Base-by-base conservation (phyloP, 2,329 filamentous ascomycete genomes). In the Fusarium armeniacum region DNA sequence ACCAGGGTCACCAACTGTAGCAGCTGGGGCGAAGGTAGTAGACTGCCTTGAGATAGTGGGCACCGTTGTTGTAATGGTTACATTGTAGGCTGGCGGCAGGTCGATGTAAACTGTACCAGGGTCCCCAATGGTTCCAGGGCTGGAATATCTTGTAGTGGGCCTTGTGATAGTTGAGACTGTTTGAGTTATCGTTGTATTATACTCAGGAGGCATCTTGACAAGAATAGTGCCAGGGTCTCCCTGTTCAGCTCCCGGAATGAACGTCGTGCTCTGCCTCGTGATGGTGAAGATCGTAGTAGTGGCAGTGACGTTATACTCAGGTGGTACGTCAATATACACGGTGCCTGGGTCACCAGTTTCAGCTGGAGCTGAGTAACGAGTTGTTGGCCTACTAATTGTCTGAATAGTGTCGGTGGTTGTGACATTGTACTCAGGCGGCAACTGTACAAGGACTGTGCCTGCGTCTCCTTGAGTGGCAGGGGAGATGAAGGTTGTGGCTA, bases 391-490 rank as follows among this genome's bases (percentile, higher is more conserved):
- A 11, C 55, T 67, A 12, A 67, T 49, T 15, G 55, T 52, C 24
- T 55, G 40, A 11, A 65, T 11, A 4, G 44, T 65, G 15, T 55
- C 28, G 2, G 63, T 66, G 18, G 46, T 55, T 7, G 63, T 65
- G n/a, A 66, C 45, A 11, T 66, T 66, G 20, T 54, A 50, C 35
- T 65, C 62, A 2, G 62, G 64, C 6, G 64, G 64, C 50, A 52
- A 43, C 45, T 66, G 33, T 12, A 67, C 43, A 2, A 67, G 41
- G 5, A 66, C 44, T 2, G 63, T 66, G 20, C 63, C 63, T 7
- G 54, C 36, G 26, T 66, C 62, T 3, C 62, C 65, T 28, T 63
- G 43, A 18, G 58, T 67, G 15, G 65, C 65, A n/a, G 44, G 44
- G 1, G 51, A 13, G 10, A 33, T 45, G 47, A 56, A 69, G 2